Conservation (phyloP, 257 asterid genomes). For the Nicotiana benthamiana region DNA sequence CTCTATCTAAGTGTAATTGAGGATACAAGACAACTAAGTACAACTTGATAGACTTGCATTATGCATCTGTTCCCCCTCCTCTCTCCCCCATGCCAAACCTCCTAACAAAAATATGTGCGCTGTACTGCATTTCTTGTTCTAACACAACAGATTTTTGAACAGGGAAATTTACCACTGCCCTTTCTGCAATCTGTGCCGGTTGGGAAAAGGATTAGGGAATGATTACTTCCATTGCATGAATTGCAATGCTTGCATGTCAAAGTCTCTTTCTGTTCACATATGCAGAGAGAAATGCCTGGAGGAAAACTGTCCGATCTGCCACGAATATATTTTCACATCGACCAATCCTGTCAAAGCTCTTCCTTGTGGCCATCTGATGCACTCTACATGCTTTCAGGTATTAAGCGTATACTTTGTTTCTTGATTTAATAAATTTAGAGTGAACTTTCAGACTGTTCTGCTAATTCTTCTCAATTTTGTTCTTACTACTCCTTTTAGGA, state of each 20-base stretch:
- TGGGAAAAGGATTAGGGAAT: conserved; percentile 80
- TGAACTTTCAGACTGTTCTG: not conserved
- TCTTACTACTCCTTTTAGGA: conserved; percentile 31
- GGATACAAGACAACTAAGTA: not conserved
- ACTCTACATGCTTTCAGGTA: conserved; percentile 86
- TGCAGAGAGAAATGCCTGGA: conserved; percentile 83
- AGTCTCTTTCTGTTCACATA: conserved; percentile 50
- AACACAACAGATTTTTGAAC: conserved; percentile 10
- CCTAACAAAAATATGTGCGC: not conserved
- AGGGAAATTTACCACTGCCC: conserved; percentile 96
- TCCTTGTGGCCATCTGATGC: conserved; percentile 90
- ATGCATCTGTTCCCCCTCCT: not conserved
- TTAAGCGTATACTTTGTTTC: conserved; percentile 5
- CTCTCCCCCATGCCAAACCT: no score
- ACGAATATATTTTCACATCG: conserved; percentile 75
- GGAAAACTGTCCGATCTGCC: conserved; percentile 94
- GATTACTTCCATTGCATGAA: conserved; percentile 91
- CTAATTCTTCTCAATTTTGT: conserved; percentile 10
- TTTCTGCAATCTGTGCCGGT: conserved; percentile 87
- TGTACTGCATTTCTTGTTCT: not conserved
- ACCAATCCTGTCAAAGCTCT: conserved; percentile 74
- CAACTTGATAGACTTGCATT: not conserved
- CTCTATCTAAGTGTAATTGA: not conserved
- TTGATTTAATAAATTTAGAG: not conserved
- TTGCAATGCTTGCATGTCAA: conserved; percentile 92